Evolutionary conservation across 164 flowering plant species (phyloP), one percentile per base, ranked within the genome.

Genomic region (Santalum album): DNA sequence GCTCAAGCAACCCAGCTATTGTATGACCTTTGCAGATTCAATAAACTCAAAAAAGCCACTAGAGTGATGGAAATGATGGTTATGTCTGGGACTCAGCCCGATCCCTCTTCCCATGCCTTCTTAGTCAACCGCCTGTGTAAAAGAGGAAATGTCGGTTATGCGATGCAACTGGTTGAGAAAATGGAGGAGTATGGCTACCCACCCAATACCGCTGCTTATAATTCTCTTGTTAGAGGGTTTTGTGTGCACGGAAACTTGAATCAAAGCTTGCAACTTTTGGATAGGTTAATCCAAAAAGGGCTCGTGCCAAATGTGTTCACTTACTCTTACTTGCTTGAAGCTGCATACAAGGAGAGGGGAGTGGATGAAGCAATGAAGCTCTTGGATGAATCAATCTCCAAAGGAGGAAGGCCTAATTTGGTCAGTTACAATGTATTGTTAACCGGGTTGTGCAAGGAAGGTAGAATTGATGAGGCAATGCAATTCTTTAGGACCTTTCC

Each of bases 371-470:
- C 96, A 1, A 71, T 74, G 65, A 75, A 64, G 69, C 75, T 92
- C 3, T 66, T 92, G 69, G 79, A 92, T 63, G 84, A 74, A 62
- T 80, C 89, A 18, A 66, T 89, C 43, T 73, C 67, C 12, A 79
- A 80, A 54, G 94, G 98, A 24, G 94, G 95, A 44, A 68, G 53
- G 65, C 94, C 90, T 44, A 83, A 87, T 70, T 68, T 89, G 78
- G 91, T 87, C 49, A 80, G 83, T 53, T 85, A 89, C 71, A 92
- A 92, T 73, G 85, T 89, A 55, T 48, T 92, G 64, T 65, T 92
- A 38, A 89, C 87, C 18, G 96, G 90, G 35, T 68, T 92, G 57
- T 87, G 96, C 72, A 85, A 81, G 61, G 96, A 89, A 72, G 87
- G 80, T 49, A 71, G 95, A 65, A 55, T 61, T 0, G 84, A 81